Percentiles rank a stretch among this genome's conserved stretches.
Conservation (phyloP, 352 stramenopile genomes). For the Peronospora belbahrii region DNA sequence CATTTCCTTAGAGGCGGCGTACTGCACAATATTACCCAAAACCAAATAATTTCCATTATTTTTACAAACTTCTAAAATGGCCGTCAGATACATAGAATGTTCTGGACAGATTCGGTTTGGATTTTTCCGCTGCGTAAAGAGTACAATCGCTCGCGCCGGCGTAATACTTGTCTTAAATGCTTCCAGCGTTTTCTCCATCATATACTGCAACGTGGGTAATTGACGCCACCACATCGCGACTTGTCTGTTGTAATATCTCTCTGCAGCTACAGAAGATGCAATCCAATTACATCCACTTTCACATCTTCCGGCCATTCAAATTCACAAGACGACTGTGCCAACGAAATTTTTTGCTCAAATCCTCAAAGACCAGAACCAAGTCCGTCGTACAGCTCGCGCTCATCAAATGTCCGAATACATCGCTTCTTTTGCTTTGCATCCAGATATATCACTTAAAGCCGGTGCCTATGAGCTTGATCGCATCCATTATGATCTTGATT, state of each 20-base stretch:
- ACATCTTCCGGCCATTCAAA: neutral
- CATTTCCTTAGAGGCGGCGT: too few relatives aligned
- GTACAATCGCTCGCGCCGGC: slow-evolving; percentile 9
- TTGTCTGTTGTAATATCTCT: neutral
- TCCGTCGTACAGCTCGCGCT: too few relatives aligned
- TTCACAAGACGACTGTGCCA: slow-evolving; percentile 2
- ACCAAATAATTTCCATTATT: too few relatives aligned
- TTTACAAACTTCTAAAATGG: too few relatives aligned
- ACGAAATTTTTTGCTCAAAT: too few relatives aligned
- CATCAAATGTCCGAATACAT: too few relatives aligned
- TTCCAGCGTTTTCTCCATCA: slow-evolving; percentile 12
- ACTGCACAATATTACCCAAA: too few relatives aligned
- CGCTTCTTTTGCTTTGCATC: too few relatives aligned
- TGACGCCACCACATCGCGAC: slow-evolving; percentile 5
- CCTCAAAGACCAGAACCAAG: too few relatives aligned
- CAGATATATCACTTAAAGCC: too few relatives aligned
- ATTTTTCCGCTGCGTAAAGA: slow-evolving; percentile 7
- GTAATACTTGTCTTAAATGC: slow-evolving; percentile 3
- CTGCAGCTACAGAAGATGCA: neutral
- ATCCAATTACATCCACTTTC: neutral
- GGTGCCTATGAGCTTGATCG: too few relatives aligned
- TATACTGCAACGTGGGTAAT: slow-evolving; percentile 5
- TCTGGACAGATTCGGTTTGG: neutral
- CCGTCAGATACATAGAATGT: neutral
- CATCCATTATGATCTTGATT: too few relatives aligned